These are phyloP conservation scores for Phytopythium delawarense DNA, from an alignment of 352 stramenopile species.

Conservation along the genomic window DNA sequence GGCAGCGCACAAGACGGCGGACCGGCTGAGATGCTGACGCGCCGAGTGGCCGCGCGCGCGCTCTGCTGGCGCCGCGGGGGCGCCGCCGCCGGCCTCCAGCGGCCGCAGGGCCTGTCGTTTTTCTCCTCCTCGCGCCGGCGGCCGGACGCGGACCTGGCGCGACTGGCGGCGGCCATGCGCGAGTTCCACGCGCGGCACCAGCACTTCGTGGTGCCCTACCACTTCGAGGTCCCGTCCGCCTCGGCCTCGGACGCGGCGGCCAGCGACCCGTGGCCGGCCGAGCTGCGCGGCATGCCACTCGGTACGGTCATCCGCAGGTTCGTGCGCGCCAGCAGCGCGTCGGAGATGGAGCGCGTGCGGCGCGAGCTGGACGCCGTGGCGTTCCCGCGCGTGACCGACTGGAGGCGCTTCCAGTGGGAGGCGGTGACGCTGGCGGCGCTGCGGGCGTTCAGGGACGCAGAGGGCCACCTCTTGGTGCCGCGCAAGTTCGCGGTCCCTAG, in stretches of 20 bases:
- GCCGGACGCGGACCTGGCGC: constrained; percentile 11
- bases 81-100: background rate
- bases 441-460: constrained; percentile 21
- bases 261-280: constrained; percentile 23
- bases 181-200: constrained; percentile 32
- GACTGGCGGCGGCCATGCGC: constrained; percentile 22
- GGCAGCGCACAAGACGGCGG: too few relatives aligned
- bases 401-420: constrained; percentile 42
- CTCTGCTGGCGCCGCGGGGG: background rate
- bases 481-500: constrained; percentile 35
- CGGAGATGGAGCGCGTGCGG: constrained; percentile 6
- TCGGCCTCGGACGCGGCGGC: background rate
- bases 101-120: background rate
- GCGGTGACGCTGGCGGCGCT: constrained; percentile 24
- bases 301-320: constrained; percentile 29
- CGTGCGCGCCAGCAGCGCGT: constrained; percentile 4
- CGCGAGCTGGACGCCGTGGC: constrained; percentile 25
- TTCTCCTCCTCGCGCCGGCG: background rate
- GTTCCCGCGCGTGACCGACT: constrained; percentile 29
- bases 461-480: constrained; percentile 33
- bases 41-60: background rate
- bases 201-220: constrained; percentile 40
- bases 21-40: background rate
- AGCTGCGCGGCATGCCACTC: constrained; percentile 35
- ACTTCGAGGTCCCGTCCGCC: constrained; percentile 26